Base-by-base conservation (phyloP, 2,329 filamentous ascomycete species). In the Aspergillus aculeatus region DNA sequence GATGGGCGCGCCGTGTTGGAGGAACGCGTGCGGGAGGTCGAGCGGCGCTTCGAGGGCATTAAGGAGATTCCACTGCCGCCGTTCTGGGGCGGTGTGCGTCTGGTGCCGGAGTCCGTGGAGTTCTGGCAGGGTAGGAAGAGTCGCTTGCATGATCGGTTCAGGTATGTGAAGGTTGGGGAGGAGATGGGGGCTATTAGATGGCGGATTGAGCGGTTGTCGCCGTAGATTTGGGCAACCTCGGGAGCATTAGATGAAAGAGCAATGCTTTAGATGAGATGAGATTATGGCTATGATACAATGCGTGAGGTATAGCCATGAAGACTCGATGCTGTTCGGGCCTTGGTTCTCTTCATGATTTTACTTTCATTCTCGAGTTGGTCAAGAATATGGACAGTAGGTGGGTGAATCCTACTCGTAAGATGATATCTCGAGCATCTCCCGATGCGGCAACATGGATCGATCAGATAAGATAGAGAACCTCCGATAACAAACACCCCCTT, bases 71-170 rank as follows among this genome's bases (percentile, higher is more conserved):
- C 93, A 1, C 87, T 97, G 53, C 95, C 95, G 4, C 88, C 90
- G 10, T 97, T 96, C 74, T 99, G 95, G 95, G 95, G 95, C 31
- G 95, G 95, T 0, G 73, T 97, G 74, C 86, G 94, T 68, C 84
- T 99, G 61, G 83, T 93, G 64, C 94, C 95, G 0, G 89, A 92
- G 71, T 85, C 86, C 68, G 84, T 99, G 52, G 95, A 99, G 83
- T 99, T 99, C 75, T 99, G 95, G 86, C 93, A 97, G 81, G 95
- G 95, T 2, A 85, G 95, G 69, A 85, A 91, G 72, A 96, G 89
- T 78, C 84, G 95, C 61, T 78, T 99, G 75, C 95, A 99, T 78
- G 95, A 99, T 81, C 89, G 95, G 24, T 98, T 99, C 74, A 84
- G 88, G 62, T 98, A 97, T 78, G 86, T 86, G 58, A 87, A 84